Evolutionary conservation across 345 rosid genomes (phyloP).

Genomic region (Ricinus communis): DNA sequence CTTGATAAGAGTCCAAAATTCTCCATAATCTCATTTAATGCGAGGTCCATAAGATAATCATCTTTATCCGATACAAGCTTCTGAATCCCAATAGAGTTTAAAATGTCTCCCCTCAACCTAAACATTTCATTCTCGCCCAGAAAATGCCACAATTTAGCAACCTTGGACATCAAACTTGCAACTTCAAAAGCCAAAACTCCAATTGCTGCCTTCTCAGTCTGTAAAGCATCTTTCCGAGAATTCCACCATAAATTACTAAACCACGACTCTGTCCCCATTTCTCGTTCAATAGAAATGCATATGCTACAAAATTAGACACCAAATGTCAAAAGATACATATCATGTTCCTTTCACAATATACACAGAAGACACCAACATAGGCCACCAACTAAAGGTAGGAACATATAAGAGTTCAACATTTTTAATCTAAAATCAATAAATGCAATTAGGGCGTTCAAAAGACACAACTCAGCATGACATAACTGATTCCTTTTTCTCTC

Average conservation of each 20-base stretch:
- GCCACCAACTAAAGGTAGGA: not conserved
- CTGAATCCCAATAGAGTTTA: constrained; percentile 41
- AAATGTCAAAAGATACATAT: not conserved
- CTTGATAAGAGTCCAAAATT: constrained; percentile 44
- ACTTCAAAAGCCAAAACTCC: constrained; percentile 67
- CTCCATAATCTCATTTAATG: constrained; percentile 49
- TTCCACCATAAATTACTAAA: constrained; percentile 44
- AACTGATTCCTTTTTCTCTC: not conserved
- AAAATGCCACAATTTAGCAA: constrained; percentile 52
- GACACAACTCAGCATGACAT: not conserved
- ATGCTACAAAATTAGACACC: not conserved
- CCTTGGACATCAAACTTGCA: constrained; percentile 52
- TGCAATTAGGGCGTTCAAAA: not conserved
- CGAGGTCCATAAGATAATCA: constrained; percentile 55
- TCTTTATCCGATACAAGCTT: constrained; percentile 52
- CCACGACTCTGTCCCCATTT: constrained; percentile 52
- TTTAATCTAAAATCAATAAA: not conserved
- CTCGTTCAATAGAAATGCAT: constrained; percentile 34
- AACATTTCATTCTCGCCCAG: constrained; percentile 43
- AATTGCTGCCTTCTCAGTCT: constrained; percentile 39
- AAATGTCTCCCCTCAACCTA: constrained; percentile 48
- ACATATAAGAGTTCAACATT: not conserved
- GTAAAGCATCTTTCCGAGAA: constrained; percentile 36
- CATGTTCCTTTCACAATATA: not conserved
- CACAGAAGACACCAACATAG: not conserved